Evolutionary conservation across 257 asterid species (phyloP), one percentile per base, ranked within the genome.

Genomic region (Striga asiatica): DNA sequence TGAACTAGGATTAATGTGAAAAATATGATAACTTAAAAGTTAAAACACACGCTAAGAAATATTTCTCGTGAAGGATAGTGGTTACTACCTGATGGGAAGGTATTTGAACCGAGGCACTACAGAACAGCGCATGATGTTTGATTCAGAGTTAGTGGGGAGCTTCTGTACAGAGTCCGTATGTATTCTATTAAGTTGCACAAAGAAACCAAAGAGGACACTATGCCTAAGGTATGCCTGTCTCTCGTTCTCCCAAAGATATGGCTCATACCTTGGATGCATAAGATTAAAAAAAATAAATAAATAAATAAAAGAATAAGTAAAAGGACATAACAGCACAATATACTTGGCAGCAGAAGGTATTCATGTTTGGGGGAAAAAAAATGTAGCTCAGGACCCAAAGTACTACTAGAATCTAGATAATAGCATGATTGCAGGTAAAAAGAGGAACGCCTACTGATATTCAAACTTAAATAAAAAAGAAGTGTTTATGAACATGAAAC

Each of bases 61-160:
- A 43, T 37, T 37, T 59, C 52, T 24, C 43, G 32, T 8, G 17
- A 54, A 66, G 67, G 67, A 67, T 45, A 63, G 20, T 35, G 56
- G 55, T 61, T 17, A 28, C 60, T 62, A 92, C 99, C 99, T 92
- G 84, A 92, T 88, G 59, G 99, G 99, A 64, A 92, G 94, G 75
- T 92, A 92, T 69, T 84, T 92, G 78, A 88, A 92, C 64, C 99
- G 99, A 61, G 99, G 94, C 38, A 92, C 97, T 50, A 74, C 70
- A 17, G 97, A 92, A 81, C 99, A 92, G 57, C 86, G 81, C 97
- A 92, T 77, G 65, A 85, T 78, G 75, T 92, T 92, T 69, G 99
- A 92, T 60, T 88, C 95, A 8, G 97, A 76, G 76, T 88, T 92
- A 64, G 91, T 77, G 48, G 91, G 81, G 56, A 79, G 79, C 81